phyloP scores from a whole-genome alignment of 2,329 filamentous ascomycete species.

The Escovopsis sp. region DNA sequence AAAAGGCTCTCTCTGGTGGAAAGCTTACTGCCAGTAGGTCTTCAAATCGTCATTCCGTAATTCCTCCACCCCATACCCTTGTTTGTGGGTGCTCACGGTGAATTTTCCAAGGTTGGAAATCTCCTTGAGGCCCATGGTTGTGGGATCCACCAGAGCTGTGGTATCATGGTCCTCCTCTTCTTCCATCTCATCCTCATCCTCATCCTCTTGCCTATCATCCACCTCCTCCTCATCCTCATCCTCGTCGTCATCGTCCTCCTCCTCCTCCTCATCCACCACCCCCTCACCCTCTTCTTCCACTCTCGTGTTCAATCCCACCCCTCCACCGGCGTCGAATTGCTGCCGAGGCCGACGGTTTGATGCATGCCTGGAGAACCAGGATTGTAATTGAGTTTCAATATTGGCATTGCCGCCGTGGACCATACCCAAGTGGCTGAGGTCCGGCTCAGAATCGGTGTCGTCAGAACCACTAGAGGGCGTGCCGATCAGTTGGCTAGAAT shows the following conservation, averaged over 20 bases:
- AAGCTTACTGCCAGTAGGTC: slow-evolving; percentile 62
- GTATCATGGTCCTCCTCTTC: slow-evolving; percentile 22
- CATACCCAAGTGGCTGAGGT: slow-evolving; percentile 23
- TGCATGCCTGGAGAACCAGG: slow-evolving; percentile 5
- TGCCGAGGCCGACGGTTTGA: no score
- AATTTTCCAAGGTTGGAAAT: slow-evolving; percentile 74
- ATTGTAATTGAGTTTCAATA: slow-evolving; percentile 15
- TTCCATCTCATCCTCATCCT: slow-evolving; percentile 24
- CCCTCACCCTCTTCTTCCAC: no score
- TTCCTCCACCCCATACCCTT: slow-evolving; percentile 63
- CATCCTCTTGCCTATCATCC: slow-evolving; percentile 21
- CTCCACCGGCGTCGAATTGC: no score
- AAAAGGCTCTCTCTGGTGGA: background rate
- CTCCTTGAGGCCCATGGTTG: slow-evolving; percentile 52
- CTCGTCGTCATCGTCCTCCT: no score
- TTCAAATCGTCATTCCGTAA: slow-evolving; percentile 58
- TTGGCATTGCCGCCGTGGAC: slow-evolving; percentile 13
- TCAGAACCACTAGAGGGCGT: slow-evolving; percentile 21
- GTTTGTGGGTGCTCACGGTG: slow-evolving; percentile 70
- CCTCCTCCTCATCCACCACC: no score
- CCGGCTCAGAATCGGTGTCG: slow-evolving; percentile 22
- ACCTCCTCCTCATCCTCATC: slow-evolving; percentile 10
- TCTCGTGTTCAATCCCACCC: no score
- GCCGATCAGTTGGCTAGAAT: slow-evolving; percentile 19
- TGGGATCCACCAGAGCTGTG: slow-evolving; percentile 35